A percentile compares a stretch with the other conserved stretches of the same genome.
phyloP scores from a whole-genome alignment of 768 basidiomycete genomes.

The Hericium rajendrae region DNA sequence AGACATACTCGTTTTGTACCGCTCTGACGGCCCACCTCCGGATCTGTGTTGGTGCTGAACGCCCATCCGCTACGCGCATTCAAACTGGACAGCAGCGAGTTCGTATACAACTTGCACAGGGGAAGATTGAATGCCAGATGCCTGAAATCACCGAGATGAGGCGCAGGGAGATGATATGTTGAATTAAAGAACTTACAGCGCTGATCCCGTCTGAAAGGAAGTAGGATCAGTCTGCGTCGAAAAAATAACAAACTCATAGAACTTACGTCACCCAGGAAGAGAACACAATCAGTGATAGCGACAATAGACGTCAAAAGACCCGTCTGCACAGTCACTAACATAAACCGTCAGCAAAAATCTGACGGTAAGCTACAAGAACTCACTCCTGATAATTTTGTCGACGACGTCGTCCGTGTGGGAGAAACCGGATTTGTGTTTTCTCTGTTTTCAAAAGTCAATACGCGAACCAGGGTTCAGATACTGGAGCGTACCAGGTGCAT shows the following conservation, averaged over 20 bases:
- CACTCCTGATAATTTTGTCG: constrained; percentile 33
- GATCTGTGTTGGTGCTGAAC: constrained; percentile 7
- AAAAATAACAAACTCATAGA: background rate
- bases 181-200: no score
- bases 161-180: background rate
- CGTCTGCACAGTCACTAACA: constrained; percentile 28
- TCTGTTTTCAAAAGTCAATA: constrained; percentile 16
- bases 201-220: no score
- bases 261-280: constrained; percentile 23
- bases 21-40: background rate
- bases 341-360: background rate
- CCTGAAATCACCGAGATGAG: constrained; percentile 11
- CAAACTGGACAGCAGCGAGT: constrained; percentile 29
- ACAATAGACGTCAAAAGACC: constrained; percentile 26
- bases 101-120: constrained; percentile 29
- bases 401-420: constrained; percentile 30
- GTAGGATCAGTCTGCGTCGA: background rate
- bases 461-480: background rate
- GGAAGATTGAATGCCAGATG: constrained; percentile 29
- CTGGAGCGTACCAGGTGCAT: constrained; percentile 29
- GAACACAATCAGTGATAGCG: constrained; percentile 22
- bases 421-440: constrained; percentile 34
- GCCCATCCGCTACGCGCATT: constrained; percentile 28
- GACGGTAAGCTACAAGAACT: constrained; percentile 3
- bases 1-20: background rate